Base-by-base conservation (phyloP, 2,329 filamentous ascomycete genomes). In the Claviceps purpurea region DNA sequence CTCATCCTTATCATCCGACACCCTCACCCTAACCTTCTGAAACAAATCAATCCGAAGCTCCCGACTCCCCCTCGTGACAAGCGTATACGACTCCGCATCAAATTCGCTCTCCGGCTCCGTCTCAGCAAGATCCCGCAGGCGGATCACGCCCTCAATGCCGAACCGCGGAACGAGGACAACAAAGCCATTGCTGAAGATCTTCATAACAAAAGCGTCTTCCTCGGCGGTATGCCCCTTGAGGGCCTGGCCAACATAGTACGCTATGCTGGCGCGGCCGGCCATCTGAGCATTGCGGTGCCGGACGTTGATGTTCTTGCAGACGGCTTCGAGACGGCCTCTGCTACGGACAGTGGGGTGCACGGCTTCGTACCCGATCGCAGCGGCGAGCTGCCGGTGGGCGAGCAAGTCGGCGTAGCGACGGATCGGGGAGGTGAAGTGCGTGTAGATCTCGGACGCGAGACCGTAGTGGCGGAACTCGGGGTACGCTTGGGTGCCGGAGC, bases 291-390 rank as follows among this genome's bases (percentile, higher is more conserved):
- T 98, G 63, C 93, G 88, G 68, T 98, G 93, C 7, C 93, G 84
- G 53, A 93, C 84, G 68, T 98, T 98, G 78, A 98, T 96, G 72
- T 98, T 98, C 69, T 89, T 90, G 78, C 93, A 97, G 24, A 98
- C 88, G 53, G 83, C 87, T 68, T 97, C 90, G 52, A 98, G 82
- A 60, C 89, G 88, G 58, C 82, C 81, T 57, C 89, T 85, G 59
- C 85, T 89, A 63, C 88, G 85, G 53, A 94, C 78, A 47, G 83
- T 84, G 7, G 88, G 77, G 64, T 94, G 85, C n/a, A 93, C 77
- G 41, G 84, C 75, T 71, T 90, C 90, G 73, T 97, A 97, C 54
- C 85, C 87, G 63, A 98, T 97, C 34, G 93, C 90, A 10, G 93
- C 91, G 0, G 93, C 91, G 50, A 98, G 83, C 72, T 98, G 93